phyloP scores from a whole-genome alignment of 225 moss, liverwort and hornwort genomes.

The Bryoerythrophyllum caledonicum region DNA sequence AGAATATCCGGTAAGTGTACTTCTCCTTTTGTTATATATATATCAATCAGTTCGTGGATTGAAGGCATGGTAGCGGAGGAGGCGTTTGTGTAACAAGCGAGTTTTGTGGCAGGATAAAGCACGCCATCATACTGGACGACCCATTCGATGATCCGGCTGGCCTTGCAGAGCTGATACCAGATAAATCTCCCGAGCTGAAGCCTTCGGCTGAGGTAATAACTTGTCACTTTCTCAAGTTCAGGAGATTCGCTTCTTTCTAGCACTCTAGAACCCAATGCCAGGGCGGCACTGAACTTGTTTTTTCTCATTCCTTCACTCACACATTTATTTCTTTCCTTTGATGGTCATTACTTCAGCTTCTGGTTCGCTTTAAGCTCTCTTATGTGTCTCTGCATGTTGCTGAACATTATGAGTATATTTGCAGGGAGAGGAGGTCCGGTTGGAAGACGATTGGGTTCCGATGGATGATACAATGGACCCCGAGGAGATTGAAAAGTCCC shows the following conservation, averaged over 20 bases:
- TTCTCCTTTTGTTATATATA: neutral
- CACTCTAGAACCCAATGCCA: too few species aligned
- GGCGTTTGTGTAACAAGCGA: constrained; percentile 5
- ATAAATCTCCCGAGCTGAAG: constrained; percentile 79
- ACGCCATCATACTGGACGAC: constrained; percentile 72
- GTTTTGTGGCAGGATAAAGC: constrained; percentile 74
- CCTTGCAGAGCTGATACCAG: constrained; percentile 80
- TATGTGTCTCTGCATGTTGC: neutral
- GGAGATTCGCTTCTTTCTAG: neutral
- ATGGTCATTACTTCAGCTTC: too few species aligned
- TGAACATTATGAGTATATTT: constrained; percentile 11
- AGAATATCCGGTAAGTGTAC: constrained; percentile 79
- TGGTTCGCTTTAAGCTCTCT: neutral
- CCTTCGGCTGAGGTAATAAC: constrained; percentile 70
- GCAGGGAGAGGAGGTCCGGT: constrained; percentile 89
- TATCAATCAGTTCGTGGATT: neutral
- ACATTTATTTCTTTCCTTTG: too few species aligned
- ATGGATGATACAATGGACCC: constrained; percentile 79
- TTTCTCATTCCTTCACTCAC: too few species aligned
- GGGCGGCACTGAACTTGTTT: too few species aligned
- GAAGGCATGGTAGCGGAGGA: constrained; percentile 8
- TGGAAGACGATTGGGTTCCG: constrained; percentile 98
- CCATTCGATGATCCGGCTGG: constrained; percentile 92
- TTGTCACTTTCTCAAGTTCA: neutral
- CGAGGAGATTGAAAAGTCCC: constrained; percentile 78